Evolutionary conservation across 2,329 filamentous ascomycete species (phyloP).

Genomic region (Fusarium tuaranense): DNA sequence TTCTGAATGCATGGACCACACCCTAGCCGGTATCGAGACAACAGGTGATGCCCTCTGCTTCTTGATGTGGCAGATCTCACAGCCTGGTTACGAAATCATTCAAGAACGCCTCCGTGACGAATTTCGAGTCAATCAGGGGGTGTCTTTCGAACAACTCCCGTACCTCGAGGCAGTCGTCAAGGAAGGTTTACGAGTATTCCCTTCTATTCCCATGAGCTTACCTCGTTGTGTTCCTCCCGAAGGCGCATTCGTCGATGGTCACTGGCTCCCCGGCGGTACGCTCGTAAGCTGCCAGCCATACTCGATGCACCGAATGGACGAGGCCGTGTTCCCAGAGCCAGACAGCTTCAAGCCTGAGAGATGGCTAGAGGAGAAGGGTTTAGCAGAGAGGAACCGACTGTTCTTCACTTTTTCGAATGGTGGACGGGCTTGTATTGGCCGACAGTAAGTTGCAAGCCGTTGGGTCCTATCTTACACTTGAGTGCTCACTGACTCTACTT

Average conservation of each 20-base stretch:
- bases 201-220: constrained; percentile 27
- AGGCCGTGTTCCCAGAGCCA: constrained; percentile 9
- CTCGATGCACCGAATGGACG: constrained; percentile 25
- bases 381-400: constrained; percentile 13
- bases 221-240: constrained; percentile 19
- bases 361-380: constrained; percentile 18
- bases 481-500: background rate
- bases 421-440: constrained; percentile 27
- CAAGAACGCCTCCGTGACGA: constrained; percentile 14
- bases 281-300: constrained; percentile 33
- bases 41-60: constrained; percentile 37
- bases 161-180: constrained; percentile 34
- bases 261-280: constrained; percentile 26
- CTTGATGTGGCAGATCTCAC: constrained; percentile 35
- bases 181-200: constrained; percentile 26
- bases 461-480: no score
- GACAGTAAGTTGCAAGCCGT: constrained; percentile 27
- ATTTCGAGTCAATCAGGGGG: background rate
- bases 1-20: constrained; percentile 37
- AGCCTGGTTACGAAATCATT: constrained; percentile 12
- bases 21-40: constrained; percentile 34
- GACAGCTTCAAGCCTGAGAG: constrained; percentile 23
- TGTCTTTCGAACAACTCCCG: constrained; percentile 7
- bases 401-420: constrained; percentile 33
- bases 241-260: constrained; percentile 10